Conservation (phyloP, 2,329 filamentous ascomycete genomes). For the Hypocreales sp. region DNA sequence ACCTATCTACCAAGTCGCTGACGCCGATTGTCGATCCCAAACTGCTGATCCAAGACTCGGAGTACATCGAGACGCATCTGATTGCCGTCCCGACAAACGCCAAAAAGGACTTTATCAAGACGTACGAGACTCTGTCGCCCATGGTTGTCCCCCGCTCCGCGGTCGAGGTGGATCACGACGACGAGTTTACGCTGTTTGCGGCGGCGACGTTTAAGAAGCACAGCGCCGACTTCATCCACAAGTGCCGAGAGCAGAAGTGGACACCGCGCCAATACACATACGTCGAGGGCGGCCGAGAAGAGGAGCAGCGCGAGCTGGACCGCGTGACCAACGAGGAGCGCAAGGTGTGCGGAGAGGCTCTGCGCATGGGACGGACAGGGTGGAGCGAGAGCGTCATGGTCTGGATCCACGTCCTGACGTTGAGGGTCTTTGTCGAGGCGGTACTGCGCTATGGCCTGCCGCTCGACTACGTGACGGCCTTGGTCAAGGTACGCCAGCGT, state of each 20-base stretch:
- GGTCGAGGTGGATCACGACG: conserved; percentile 63
- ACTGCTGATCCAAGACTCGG: conserved; percentile 72
- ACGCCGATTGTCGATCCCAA: conserved; percentile 73
- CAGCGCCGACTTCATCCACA: conserved; percentile 73
- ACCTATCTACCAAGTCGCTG: conserved; percentile 86
- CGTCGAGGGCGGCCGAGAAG: conserved; percentile 75
- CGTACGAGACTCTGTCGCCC: conserved; percentile 73
- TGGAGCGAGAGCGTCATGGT: conserved; percentile 96
- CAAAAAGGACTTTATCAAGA: conserved; percentile 77
- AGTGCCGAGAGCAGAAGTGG: conserved; percentile 87
- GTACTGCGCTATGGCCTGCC: conserved; percentile 93
- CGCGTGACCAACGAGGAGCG: conserved; percentile 70
- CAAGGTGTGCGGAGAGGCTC: conserved; percentile 83
- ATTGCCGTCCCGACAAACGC: conserved; percentile 69
- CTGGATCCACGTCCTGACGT: conserved; percentile 80
- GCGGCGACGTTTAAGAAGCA: conserved; percentile 93
- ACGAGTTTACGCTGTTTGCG: conserved; percentile 77
- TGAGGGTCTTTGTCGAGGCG: conserved; percentile 93
- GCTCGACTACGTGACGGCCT: conserved; percentile 70
- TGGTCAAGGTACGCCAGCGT: conserved; percentile 55
- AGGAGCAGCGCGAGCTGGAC: conserved; percentile 77
- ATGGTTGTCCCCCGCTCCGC: conserved; percentile 93
- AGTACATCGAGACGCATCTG: conserved; percentile 93
- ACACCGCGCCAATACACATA: conserved; percentile 90
- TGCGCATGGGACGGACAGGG: conserved; percentile 75